phyloP scores from a whole-genome alignment of 768 basidiomycete genomes.

The Boletus reticulatus region DNA sequence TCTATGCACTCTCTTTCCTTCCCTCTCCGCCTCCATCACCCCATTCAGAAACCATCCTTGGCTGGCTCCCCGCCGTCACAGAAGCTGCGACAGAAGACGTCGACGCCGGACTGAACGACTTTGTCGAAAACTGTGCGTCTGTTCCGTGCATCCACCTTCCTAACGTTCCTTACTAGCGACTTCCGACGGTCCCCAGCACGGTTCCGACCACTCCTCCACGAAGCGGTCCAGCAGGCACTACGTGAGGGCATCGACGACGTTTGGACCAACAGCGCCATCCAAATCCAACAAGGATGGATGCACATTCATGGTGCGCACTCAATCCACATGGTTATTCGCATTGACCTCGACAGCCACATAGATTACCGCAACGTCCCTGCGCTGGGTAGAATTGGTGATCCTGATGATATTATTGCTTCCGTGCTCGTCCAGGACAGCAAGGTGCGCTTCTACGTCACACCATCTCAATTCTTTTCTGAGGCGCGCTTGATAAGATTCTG shows the following conservation, averaged over 20 bases:
- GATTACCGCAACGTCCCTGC: slow-evolving; percentile 76
- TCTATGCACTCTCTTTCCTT: slow-evolving; percentile 68
- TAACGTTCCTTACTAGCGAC: neutral
- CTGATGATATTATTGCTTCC: slow-evolving; percentile 79
- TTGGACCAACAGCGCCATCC: slow-evolving; percentile 61
- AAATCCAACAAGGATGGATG: slow-evolving; percentile 80
- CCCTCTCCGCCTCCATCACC: slow-evolving; percentile 40
- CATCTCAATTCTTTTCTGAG: neutral
- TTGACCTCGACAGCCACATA: slow-evolving; percentile 22
- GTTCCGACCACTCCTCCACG: slow-evolving; percentile 61
- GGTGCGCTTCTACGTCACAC: slow-evolving; percentile 33
- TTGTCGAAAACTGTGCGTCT: slow-evolving; percentile 65
- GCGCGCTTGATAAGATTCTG: slow-evolving; percentile 44
- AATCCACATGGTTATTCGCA: neutral
- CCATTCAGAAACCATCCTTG: slow-evolving; percentile 55
- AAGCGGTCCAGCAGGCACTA: slow-evolving; percentile 54
- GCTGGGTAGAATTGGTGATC: slow-evolving; percentile 72
- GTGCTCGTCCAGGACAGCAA: slow-evolving; percentile 71
- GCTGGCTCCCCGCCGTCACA: slow-evolving; percentile 62
- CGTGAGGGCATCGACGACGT: slow-evolving; percentile 61
- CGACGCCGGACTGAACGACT: slow-evolving; percentile 65
- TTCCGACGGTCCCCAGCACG: slow-evolving; percentile 38
- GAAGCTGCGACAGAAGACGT: slow-evolving; percentile 27
- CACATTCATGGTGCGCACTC: slow-evolving; percentile 59
- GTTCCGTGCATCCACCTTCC: neutral